Percentiles rank a stretch among this genome's conserved stretches.
Evolutionary conservation across 164 flowering plant species (phyloP).

Genomic region (Paratinospora sagittata): DNA sequence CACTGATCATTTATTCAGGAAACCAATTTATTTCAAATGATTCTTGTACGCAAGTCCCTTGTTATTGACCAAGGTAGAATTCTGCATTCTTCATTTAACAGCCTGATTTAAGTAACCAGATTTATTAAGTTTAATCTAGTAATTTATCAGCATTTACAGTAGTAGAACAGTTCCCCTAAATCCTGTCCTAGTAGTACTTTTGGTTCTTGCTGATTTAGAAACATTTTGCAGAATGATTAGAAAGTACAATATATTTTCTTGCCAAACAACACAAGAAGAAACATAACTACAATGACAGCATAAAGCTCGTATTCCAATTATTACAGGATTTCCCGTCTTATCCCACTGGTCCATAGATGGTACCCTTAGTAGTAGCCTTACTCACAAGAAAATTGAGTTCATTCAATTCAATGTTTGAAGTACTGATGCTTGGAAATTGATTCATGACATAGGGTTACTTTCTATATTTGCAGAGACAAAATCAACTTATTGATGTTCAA

Average conservation of each 20-base stretch:
- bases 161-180: neutral
- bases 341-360: too few relatives aligned
- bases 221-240: neutral
- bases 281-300: too few relatives aligned
- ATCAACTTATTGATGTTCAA: too few relatives aligned
- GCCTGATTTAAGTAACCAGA: neutral
- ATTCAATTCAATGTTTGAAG: too few relatives aligned
- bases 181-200: neutral
- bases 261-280: too few relatives aligned
- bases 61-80: neutral
- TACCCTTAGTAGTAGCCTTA: too few relatives aligned
- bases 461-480: too few relatives aligned
- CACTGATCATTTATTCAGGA: slow-evolving; percentile 32
- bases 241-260: neutral
- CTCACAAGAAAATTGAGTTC: too few relatives aligned
- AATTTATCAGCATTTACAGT: neutral
- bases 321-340: too few relatives aligned
- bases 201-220: neutral
- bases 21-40: slow-evolving; percentile 2
- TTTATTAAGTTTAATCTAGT: neutral
- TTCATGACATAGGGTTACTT: too few relatives aligned
- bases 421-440: too few relatives aligned
- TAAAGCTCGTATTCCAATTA: too few relatives aligned
- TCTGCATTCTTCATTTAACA: slow-evolving; percentile 2
- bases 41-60: neutral